Base-by-base conservation (phyloP, 2,329 filamentous ascomycete genomes). In the Drechslerella dactyloides region DNA sequence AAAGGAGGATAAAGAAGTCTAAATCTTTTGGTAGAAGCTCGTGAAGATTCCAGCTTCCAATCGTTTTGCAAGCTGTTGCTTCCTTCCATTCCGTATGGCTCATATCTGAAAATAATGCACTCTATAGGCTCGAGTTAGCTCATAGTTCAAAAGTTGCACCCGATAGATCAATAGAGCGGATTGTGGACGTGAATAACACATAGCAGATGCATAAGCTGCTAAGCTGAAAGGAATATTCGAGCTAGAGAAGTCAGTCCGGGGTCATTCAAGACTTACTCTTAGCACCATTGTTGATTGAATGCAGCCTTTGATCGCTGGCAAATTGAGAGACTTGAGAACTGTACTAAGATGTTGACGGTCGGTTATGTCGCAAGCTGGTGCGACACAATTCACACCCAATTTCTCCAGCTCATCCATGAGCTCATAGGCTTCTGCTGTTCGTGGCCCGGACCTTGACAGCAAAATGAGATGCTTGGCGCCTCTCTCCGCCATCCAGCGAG, bases 401-500 rank as follows among this genome's bases (percentile, higher is more conserved):
- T 1, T 35, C 19, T 50, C 21, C 11, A 69, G 42, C 1, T 69
- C 64, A 2, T 13, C 40, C 2, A 69, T 7, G 2, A 69, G 35
- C 1, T 13, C 30, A 4, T 21, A 10, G 30, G 64, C 42, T 2
- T 40, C 30, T 24, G 48, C 42, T n/a, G 51, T 76, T 4, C 77
- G 76, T 3, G 78, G 78, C 0, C 82, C 83, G 57, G 79, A 82
- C 35, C 85, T 82, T 10, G 84, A 86, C 0, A 87, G 73, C 53
- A 86, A 84, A 1, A 83, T 82, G 5, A 88, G 74, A 64, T 85
- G 78, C n/a, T 79, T 80, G 1, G 82, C 86, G 0, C 86, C 86
- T 11, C 82, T 81, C 2, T 77, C 75, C 11, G 80, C 79, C 60
- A 88, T 80, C 60, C 84, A 80, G 58, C 81, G 79, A 1, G 84